A percentile compares a stretch with the other conserved stretches of the same genome.
These are phyloP conservation scores for Aspergillus persii DNA, from an alignment of 2,329 filamentous ascomycete species.

Conservation along the genomic window DNA sequence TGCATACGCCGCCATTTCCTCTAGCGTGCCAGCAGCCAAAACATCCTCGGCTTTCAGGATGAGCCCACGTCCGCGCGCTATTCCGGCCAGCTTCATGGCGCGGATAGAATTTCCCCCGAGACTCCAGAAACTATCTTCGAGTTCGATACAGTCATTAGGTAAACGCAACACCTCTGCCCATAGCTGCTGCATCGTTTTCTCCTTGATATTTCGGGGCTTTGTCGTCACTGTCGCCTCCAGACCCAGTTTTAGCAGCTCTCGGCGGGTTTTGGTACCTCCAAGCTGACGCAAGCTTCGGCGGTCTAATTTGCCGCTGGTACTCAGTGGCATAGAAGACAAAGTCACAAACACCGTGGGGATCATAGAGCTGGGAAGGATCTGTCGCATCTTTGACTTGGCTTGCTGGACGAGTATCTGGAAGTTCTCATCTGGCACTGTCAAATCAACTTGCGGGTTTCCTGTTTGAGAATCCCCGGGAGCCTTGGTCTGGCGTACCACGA, in stretches of 20 bases:
- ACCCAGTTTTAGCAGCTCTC: neutral
- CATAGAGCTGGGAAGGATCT: neutral
- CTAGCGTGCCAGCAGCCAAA: constrained; percentile 13
- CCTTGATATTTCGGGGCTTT: neutral
- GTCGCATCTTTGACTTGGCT: too few species aligned
- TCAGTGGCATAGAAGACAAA: constrained; percentile 26
- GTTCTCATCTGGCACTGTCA: too few species aligned
- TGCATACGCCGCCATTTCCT: constrained; percentile 24
- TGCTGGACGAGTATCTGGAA: too few species aligned
- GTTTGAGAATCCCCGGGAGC: too few species aligned
- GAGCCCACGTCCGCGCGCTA: constrained; percentile 1
- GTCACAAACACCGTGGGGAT: constrained; percentile 10
- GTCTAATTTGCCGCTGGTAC: constrained; percentile 37
- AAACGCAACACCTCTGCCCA: neutral
- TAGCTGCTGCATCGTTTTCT: neutral
- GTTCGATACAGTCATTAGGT: neutral
- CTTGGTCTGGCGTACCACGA: too few species aligned
- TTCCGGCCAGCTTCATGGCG: constrained; percentile 7
- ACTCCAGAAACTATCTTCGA: constrained; percentile 20
- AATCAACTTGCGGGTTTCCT: too few species aligned
- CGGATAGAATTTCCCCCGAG: constrained; percentile 10
- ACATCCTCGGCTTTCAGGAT: neutral
- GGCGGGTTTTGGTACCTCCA: neutral
- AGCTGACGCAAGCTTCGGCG: constrained; percentile 26
- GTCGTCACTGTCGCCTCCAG: neutral